Evolutionary conservation across 2,329 filamentous ascomycete genomes (phyloP).

Genomic region (Sporothrix humicola): DNA sequence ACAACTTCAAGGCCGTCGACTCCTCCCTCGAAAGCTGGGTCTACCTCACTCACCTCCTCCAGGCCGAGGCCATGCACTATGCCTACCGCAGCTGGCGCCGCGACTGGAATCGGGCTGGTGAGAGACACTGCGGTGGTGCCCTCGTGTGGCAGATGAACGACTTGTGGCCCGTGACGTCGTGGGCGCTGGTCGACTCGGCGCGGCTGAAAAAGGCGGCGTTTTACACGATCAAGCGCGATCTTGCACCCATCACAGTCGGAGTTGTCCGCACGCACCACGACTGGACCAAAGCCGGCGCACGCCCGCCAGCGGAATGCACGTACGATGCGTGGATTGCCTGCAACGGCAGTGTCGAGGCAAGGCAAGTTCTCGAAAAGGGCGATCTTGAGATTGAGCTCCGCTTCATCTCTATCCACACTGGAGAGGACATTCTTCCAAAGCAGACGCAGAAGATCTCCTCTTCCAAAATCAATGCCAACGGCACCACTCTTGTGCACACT

Average conservation of each 20-base stretch:
- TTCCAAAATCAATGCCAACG: not conserved
- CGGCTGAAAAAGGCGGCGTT: conserved; percentile 79
- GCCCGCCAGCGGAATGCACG: conserved; percentile 49
- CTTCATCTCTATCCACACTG: not conserved
- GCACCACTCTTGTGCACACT: not conserved
- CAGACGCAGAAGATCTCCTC: not conserved
- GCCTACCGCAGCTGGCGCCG: conserved; percentile 74
- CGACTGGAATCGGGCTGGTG: conserved; percentile 74
- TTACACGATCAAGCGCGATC: conserved; percentile 77
- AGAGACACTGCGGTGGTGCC: conserved; percentile 75
- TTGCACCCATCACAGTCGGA: conserved; percentile 73
- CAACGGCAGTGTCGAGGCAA: not conserved
- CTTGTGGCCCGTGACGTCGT: conserved; percentile 84
- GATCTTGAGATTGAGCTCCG: not conserved
- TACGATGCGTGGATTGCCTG: conserved; percentile 6
- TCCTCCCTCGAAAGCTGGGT: conserved; percentile 70
- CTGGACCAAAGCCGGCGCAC: conserved; percentile 52
- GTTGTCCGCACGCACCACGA: conserved; percentile 60
- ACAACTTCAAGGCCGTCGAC: conserved; percentile 77
- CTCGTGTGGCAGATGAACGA: conserved; percentile 87
- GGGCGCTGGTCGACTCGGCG: conserved; percentile 79
- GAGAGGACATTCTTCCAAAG: not conserved
- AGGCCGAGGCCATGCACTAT: conserved; percentile 68
- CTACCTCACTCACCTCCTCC: conserved; percentile 72
- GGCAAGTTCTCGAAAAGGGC: not conserved